Percentiles rank a stretch among this genome's conserved stretches.
Evolutionary conservation across 2,329 filamentous ascomycete species (phyloP).

Genomic region (Colletotrichum sp.): DNA sequence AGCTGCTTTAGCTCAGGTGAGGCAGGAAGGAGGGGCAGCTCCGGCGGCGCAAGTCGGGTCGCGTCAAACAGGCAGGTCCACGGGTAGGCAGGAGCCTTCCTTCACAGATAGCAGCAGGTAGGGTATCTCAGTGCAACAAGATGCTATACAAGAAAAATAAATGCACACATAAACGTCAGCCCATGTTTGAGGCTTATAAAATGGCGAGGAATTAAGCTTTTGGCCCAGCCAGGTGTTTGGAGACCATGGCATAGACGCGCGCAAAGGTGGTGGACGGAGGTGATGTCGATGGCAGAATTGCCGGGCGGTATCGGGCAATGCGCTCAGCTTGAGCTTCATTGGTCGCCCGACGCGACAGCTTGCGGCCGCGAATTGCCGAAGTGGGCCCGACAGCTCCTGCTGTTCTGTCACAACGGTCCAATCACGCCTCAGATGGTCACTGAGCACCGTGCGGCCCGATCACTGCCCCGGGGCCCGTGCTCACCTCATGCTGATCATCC

Average conservation of each 20-base stretch:
- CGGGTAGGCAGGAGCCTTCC: not conserved
- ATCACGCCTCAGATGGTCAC: not conserved
- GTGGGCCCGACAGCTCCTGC: not conserved
- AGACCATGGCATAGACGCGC: not conserved
- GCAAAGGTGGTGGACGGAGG: not conserved
- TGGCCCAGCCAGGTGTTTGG: not conserved
- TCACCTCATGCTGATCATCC: not conserved
- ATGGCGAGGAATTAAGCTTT: not conserved
- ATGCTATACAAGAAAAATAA: not conserved
- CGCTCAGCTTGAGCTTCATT: not conserved
- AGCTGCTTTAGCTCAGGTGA: not conserved
- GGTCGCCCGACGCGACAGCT: not conserved
- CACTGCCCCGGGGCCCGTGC: conserved; percentile 15
- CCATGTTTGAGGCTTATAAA: not conserved
- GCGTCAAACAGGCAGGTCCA: not conserved
- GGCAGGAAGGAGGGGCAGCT: not conserved
- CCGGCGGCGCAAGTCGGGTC: not conserved
- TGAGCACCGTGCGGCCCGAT: conserved; percentile 6
- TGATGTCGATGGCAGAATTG: not conserved
- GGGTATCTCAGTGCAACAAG: conserved; percentile 7
- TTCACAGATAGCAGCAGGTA: not conserved
- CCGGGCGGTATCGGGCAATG: not conserved
- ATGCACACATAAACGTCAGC: not conserved
- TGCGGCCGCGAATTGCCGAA: not conserved
- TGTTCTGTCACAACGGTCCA: not conserved